Evolutionary conservation across 352 stramenopile species (phyloP), one percentile per base, ranked within the genome.

Genomic region (Albugo candida): DNA sequence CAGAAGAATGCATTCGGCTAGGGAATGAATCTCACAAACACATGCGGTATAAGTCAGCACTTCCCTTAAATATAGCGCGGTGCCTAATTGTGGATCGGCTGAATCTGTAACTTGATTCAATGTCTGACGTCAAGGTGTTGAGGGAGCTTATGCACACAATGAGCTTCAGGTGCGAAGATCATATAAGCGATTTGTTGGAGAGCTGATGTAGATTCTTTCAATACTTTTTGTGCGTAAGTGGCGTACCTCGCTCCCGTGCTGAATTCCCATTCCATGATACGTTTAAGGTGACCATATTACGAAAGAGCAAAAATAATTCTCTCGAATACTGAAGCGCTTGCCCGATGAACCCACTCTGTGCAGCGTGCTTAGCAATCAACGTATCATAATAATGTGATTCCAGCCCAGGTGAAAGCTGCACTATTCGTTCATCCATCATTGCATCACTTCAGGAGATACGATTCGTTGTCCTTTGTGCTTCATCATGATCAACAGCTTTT

Each of bases 1-100:
- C 11, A 85, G 53, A 42, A 79, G 45, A 24, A 83, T 53, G 0
- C 52, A 73, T 50, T 83, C 70, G 20, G 83, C 73, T 36, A 85
- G 69, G 0, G 66, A 61, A 2, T 61, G 48, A 20, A 57, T 44
- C 21, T 77, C 59, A 27, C 73, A 83, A 10, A 80, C 64, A 37
- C 73, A 83, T 10, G 83, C 65, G 27, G 70, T 55, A 35, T 82
- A 81, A 6, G 48, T 62, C 14, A 85, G 48, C 13, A 85, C 42
- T 42, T 83, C 73, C 6, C 80, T 44, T 6, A 67, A 70, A 36
- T 70, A 76, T 10, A 54, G 57, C 8, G 70, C 68, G 16, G 73
- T 65, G 51, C 66, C 60, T 48, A 77, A 59, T 18, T 53, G 14
- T 56, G 43, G 0, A 58, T 51, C 48, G 53, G 20, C 38, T 31